phyloP scores from a whole-genome alignment of 352 stramenopile species.

The Phytophthora pistaciae region DNA sequence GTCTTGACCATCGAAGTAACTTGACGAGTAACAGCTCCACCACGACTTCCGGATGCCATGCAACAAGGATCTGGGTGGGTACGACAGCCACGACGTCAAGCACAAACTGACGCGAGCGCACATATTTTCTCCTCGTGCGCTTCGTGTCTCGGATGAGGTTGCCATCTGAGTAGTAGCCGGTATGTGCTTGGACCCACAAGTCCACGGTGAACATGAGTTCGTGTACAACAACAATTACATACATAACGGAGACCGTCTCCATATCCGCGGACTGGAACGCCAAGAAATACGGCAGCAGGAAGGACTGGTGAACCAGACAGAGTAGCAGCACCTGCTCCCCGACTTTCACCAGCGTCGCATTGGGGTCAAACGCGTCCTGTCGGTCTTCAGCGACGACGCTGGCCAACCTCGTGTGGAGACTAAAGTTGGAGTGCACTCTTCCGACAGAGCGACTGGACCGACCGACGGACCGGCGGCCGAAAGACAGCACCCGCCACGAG shows the following conservation, averaged over 20 bases:
- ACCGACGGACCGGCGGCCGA: slow-evolving; percentile 19
- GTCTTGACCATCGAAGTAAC: slow-evolving; percentile 45
- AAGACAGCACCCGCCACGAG: slow-evolving; percentile 13
- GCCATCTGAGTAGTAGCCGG: slow-evolving; percentile 62
- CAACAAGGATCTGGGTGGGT: slow-evolving; percentile 23
- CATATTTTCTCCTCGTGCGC: slow-evolving; percentile 51
- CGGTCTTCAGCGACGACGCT: slow-evolving; percentile 28
- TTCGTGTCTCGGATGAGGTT: slow-evolving; percentile 55
- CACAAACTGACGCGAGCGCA: slow-evolving; percentile 49
- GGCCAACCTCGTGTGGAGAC: slow-evolving; percentile 17
- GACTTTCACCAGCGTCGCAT: slow-evolving; percentile 40
- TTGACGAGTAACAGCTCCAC: slow-evolving; percentile 41
- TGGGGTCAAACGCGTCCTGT: slow-evolving; percentile 55
- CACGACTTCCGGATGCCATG: slow-evolving; percentile 5
- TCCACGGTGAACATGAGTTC: slow-evolving; percentile 67
- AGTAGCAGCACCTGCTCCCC: slow-evolving; percentile 65
- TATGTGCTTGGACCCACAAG: slow-evolving; percentile 61
- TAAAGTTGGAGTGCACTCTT: slow-evolving; percentile 18
- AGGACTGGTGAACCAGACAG: slow-evolving; percentile 55
- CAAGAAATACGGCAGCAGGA: slow-evolving; percentile 65
- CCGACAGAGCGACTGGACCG: slow-evolving; percentile 10
- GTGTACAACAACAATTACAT: slow-evolving; percentile 32
- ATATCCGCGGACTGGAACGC: slow-evolving; percentile 38
- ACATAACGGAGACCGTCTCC: slow-evolving; percentile 26
- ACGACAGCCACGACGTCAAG: slow-evolving; percentile 59